Base-by-base conservation (phyloP, 75 land plant genomes). In the Chamaecyparis obtusa region DNA sequence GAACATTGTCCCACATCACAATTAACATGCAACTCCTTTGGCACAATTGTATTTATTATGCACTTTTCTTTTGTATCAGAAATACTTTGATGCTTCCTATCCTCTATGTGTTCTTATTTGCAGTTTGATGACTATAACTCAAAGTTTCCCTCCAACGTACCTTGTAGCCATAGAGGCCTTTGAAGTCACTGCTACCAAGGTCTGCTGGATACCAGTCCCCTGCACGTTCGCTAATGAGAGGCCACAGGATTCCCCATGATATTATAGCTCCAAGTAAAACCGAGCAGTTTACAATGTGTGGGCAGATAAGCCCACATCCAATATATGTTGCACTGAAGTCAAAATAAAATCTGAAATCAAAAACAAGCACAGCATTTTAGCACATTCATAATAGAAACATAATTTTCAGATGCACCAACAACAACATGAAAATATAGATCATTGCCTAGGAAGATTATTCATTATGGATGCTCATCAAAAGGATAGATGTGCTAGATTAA, bases 251-350 rank as follows among this genome's bases (percentile, higher is more conserved):
- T 0, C 95, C 95, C 94, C 94, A 93, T 6, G 95, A 94, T 27
- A 93, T 83, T 49, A 94, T 88, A 2, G 94, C 95, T 24, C 95
- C 95, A 79, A 94, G 75, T 35, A 94, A 86, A 56, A 93, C 87
- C 1, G 95, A 94, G 83, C 90, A 89, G 67, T 89, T 94, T 27
- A 94, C 95, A 79, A 91, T 93, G 57, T 94, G 92, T 3, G 95
- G 95, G 89, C 92, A 93, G 82, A 94, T 94, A 76, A 94, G 92
- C n/a, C 95, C 95, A 60, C 89, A 92, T 36, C 95, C 95, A 39
- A 94, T 87, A 71, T 94, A 94, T 3, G 95, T 94, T 32, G 92
- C 57, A 76, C 89, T 93, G 87, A 94, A 94, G 85, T 94, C 95
- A 83, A 93, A 94, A 83, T 91, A 91, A 72, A 94, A 92, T 55